Base-by-base conservation (phyloP, 495 filamentous ascomycete species). In the Usnea hakonensis region DNA sequence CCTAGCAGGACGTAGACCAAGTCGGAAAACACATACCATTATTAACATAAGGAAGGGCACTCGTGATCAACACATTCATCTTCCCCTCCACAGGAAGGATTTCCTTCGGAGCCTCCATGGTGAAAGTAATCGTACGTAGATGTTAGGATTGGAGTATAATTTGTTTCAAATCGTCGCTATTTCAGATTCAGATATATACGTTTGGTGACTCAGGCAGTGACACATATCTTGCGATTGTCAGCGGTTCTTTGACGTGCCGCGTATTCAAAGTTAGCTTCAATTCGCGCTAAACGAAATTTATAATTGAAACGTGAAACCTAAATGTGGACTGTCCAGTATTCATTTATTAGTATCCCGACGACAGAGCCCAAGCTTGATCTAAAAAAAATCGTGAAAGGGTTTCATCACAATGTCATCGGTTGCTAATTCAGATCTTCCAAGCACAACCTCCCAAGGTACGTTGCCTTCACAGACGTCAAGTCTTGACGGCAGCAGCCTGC, bases 1-100 rank as follows among this genome's bases (percentile, higher is more conserved):
- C 23, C 8, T 28, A 17, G 17, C 2, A 10, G 30, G 9, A 32
- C 6, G 9, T 32, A n/a, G 21, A 32, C 21, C 48, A 32, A 17
- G 5, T 52, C 14, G 13, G 19, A 32, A 28, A 30, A 28, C 26
- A 32, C 48, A 52, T 33, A 52, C 48, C 90, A 75, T 96, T 97
- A 77, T 97, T 97, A 57, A 96, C 91, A 71, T 97, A 97, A 46
- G 90, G 89, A 38, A 91, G 69, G 46, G 88, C 86, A 60, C 83
- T 86, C 13, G 81, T 88, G 41, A 87, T 79, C 32, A 88, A 66
- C 33, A 78, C 72, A 68, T 78, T 79, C 46, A 73, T 73, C 70
- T 78, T 65, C 60, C 76, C 78, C 62, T 73, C 63, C 64, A 75
- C 69, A 60, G 77, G 77, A 60, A 80, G 60, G 26, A 79, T 77